These are phyloP conservation scores for Akanthomyces dipterigenus DNA, from an alignment of 2,329 filamentous ascomycete genomes.

Conservation along the genomic window DNA sequence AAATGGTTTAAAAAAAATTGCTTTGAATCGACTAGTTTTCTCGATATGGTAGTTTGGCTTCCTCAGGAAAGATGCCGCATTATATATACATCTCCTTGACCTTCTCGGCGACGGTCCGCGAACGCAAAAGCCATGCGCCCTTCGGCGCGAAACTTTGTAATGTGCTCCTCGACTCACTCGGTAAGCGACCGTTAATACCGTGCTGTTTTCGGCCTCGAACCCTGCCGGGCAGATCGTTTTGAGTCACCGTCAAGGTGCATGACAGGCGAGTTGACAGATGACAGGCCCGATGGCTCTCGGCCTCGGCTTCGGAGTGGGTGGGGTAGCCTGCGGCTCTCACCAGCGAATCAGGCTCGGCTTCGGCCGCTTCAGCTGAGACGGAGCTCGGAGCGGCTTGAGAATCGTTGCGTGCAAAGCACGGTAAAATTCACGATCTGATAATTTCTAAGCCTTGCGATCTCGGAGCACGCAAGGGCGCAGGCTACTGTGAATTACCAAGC, in stretches of 20 bases:
- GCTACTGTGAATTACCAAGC: not conserved
- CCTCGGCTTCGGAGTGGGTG: conserved; percentile 9
- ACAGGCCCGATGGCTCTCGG: not conserved
- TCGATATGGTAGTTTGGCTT: not conserved
- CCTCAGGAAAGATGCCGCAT: not conserved
- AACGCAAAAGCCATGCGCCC: not conserved
- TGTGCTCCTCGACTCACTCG: conserved; percentile 1
- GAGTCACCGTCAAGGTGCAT: not conserved
- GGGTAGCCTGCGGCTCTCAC: not conserved
- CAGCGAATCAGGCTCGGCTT: not conserved
- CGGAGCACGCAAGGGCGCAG: not conserved
- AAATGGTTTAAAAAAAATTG: not conserved
- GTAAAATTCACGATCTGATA: not conserved
- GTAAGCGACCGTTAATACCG: not conserved
- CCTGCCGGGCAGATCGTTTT: not conserved
- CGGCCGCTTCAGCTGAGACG: not conserved
- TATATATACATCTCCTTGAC: not conserved
- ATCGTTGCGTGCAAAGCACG: not conserved
- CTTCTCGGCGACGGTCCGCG: not conserved
- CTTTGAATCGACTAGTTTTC: not conserved
- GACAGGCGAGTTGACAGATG: not conserved
- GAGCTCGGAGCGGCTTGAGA: not conserved
- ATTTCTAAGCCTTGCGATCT: conserved; percentile 4
- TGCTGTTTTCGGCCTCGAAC: not conserved
- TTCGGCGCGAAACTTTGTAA: not conserved